Evolutionary conservation across 1,139 yeast species (phyloP).

Genomic region (Nakaseomyces delphensis): DNA sequence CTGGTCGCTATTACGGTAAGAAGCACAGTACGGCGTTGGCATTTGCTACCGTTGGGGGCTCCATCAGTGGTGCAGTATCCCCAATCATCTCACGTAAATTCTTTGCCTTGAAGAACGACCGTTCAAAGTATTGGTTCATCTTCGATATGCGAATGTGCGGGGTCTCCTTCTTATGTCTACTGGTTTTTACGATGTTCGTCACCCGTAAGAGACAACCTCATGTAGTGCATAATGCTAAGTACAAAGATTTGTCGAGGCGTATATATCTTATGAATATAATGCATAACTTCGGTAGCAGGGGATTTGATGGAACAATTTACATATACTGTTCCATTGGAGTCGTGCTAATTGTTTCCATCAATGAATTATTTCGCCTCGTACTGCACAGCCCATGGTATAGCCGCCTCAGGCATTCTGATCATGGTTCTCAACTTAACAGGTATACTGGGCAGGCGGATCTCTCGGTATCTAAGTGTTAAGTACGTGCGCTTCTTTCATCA

Average conservation of each 20-base stretch:
- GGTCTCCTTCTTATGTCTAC: not conserved
- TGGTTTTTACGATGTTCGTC: not conserved
- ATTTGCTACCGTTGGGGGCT: conserved; percentile 58
- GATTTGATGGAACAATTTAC: too few relatives aligned
- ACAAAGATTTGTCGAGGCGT: too few relatives aligned
- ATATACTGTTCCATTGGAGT: conserved; percentile 39
- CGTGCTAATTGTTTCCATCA: conserved; percentile 35
- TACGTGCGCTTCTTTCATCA: conserved; percentile 47
- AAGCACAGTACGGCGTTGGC: conserved; percentile 56
- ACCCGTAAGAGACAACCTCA: not conserved
- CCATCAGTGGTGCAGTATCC: conserved; percentile 56
- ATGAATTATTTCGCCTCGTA: conserved; percentile 44
- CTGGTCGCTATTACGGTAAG: conserved; percentile 48
- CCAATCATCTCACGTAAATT: conserved; percentile 51
- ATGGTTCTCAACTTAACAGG: conserved; percentile 44
- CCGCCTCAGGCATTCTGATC: conserved; percentile 38
- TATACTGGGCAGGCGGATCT: conserved; percentile 41
- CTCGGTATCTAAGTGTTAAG: conserved; percentile 42
- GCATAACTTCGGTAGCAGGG: too few relatives aligned
- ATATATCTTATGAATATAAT: too few relatives aligned
- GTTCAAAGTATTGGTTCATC: not conserved
- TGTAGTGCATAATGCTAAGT: too few relatives aligned
- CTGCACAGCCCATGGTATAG: conserved; percentile 38
- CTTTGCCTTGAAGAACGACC: conserved; percentile 27
- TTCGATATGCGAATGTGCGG: not conserved